Evolutionary conservation across 345 rosid genomes (phyloP), one percentile per base, ranked within the genome.

Genomic region (Abelmoschus esculentus): DNA sequence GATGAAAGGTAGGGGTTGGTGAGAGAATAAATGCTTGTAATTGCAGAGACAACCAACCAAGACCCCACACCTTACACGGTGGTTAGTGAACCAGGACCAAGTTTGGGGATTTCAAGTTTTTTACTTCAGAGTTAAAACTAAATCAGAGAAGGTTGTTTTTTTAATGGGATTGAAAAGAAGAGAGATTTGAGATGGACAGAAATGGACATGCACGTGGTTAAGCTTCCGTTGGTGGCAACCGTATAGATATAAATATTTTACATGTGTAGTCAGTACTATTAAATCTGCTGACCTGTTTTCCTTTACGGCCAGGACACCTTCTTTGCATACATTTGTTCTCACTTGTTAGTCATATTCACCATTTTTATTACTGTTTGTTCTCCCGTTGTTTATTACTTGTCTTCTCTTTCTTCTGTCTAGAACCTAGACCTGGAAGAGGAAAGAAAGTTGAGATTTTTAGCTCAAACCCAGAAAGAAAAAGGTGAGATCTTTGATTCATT

Each of bases 201-300:
- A 73, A 69, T 72, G 79, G 77, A 68, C 80, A 76, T 80, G 90
- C 90, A 86, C 90, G 81, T 82, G 90, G 79, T 80, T 79, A 72
- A 60, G 58, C 85, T 72, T 76, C 3, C 10, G 12, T 42, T 42
- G 46, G 46, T 9, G 78, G 73, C 71, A 70, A 59, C 78, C 52
- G 46, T 57, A 68, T 44, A 60, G 69, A 54, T 47, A 36, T 17
- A 38, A 57, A 17, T 22, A 4, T 47, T 79, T 52, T 15, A 11
- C 22, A 29, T 59, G 3, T 15, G 28, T 34, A 12, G 38, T 52
- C 75, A 26, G 2, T 19, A 83, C 46, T 42, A 42, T 83, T 77
- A 70, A 84, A 75, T 82, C 74, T 38, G 55, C 75, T 81, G 75
- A 71, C 66, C 87, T 79, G 80, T 79, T 76, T n/a, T 79, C 74